phyloP scores from a whole-genome alignment of 2,329 filamentous ascomycete genomes.

The Pezicula radicicola region DNA sequence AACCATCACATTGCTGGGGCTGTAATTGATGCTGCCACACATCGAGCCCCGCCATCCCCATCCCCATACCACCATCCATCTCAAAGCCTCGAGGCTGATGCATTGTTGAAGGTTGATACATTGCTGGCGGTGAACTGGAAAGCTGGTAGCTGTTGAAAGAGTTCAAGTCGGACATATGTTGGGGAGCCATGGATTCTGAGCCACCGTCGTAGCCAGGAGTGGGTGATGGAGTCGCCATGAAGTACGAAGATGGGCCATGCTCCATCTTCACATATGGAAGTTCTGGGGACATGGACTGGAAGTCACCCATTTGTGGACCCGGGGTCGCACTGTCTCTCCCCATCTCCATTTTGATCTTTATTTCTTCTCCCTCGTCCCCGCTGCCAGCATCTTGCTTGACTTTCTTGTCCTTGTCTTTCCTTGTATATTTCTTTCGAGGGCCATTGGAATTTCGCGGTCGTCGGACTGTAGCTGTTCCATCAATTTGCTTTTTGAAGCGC shows the following conservation, averaged over 20 bases:
- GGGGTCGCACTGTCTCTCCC: background rate
- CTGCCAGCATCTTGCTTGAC: background rate
- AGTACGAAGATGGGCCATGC: background rate
- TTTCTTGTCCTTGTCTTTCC: constrained; percentile 3
- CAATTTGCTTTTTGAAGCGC: constrained; percentile 50
- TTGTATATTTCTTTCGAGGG: constrained; percentile 19
- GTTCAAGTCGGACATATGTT: background rate
- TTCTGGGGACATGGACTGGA: background rate
- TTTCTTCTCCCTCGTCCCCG: background rate
- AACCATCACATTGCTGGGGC: background rate
- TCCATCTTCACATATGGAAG: background rate
- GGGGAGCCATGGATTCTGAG: background rate
- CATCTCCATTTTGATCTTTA: background rate
- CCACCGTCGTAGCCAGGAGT: background rate
- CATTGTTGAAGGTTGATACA: background rate
- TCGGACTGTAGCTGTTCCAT: constrained; percentile 32
- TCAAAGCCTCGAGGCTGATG: background rate
- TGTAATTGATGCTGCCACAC: background rate
- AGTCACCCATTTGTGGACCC: background rate
- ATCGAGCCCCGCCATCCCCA: background rate
- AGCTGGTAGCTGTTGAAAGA: background rate
- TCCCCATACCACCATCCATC: background rate
- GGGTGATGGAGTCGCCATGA: background rate
- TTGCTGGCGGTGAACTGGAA: background rate
- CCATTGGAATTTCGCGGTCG: constrained; percentile 11